Evolutionary conservation across 2,329 filamentous ascomycete species (phyloP).

Genomic region (Clathrospora elynae): DNA sequence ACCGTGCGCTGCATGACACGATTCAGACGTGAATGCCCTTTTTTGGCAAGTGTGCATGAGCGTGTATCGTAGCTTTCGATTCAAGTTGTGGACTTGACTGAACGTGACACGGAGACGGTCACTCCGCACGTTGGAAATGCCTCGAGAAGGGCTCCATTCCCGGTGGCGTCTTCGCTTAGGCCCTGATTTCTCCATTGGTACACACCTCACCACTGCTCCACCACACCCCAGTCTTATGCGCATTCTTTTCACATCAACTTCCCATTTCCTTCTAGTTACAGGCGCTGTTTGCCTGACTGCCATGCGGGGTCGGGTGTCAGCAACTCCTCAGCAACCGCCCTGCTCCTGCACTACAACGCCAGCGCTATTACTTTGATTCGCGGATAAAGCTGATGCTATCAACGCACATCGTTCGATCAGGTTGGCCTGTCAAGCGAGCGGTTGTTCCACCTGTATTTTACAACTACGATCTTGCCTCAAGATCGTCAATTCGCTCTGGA

Average conservation of each 20-base stretch:
- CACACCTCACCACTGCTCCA: neutral
- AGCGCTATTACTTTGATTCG: slow-evolving; percentile 3
- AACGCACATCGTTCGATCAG: neutral
- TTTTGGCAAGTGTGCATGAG: neutral
- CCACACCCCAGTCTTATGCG: neutral
- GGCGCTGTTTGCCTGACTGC: neutral
- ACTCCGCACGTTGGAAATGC: slow-evolving; percentile 1
- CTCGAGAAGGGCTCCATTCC: slow-evolving; percentile 7
- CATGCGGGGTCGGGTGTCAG: slow-evolving; percentile 2
- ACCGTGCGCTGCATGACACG: neutral
- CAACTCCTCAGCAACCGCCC: slow-evolving; percentile 6
- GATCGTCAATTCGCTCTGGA: slow-evolving; percentile 1
- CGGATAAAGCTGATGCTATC: slow-evolving; percentile 1
- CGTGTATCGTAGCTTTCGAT: neutral
- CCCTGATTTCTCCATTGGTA: slow-evolving; percentile 5
- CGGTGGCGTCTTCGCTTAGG: slow-evolving; percentile 7
- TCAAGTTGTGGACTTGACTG: slow-evolving; percentile 4
- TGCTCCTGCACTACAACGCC: slow-evolving; percentile 1
- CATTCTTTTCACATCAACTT: neutral
- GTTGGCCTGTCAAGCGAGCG: neutral
- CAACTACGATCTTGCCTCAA: slow-evolving; percentile 1
- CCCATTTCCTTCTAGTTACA: neutral
- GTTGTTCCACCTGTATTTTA: neutral
- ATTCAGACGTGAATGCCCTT: neutral
- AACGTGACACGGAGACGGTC: slow-evolving; percentile 3